Percentiles rank a stretch among this genome's conserved stretches.
Evolutionary conservation across 2,329 filamentous ascomycete species (phyloP).

Genomic region (Xylaria sp.): DNA sequence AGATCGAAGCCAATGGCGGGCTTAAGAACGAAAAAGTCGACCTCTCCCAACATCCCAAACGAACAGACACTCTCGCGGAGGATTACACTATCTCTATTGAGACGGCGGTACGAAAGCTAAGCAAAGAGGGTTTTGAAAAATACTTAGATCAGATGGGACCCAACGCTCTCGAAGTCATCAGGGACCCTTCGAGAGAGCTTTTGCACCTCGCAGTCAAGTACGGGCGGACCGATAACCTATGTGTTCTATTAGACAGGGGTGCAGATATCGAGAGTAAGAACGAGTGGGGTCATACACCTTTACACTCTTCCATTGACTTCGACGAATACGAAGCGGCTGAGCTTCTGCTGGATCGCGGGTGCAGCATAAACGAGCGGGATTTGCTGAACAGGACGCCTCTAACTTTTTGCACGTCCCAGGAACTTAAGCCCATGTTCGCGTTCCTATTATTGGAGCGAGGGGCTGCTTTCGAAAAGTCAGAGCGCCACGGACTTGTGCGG

Average conservation of each 20-base stretch:
- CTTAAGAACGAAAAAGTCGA: not conserved
- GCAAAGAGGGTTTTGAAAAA: not conserved
- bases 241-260: not conserved
- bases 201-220: not conserved
- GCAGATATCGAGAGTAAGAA: not conserved
- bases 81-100: not conserved
- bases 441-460: not conserved
- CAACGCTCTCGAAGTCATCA: not conserved
- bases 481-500: constrained; percentile 4
- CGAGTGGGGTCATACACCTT: constrained; percentile 3
- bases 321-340: not conserved
- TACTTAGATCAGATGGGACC: not conserved
- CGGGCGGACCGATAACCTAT: not conserved
- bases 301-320: not conserved
- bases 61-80: not conserved
- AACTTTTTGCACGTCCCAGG: not conserved
- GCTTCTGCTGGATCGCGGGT: constrained; percentile 2
- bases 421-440: not conserved
- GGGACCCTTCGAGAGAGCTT: not conserved
- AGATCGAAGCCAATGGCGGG: not conserved
- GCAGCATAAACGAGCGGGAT: constrained; percentile 5
- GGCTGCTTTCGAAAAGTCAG: not conserved
- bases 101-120: not conserved
- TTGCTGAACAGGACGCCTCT: constrained; percentile 2
- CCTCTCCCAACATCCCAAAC: not conserved